Evolutionary conservation across 768 basidiomycete genomes (phyloP).

Genomic region (Panaeolus cyanescens): DNA sequence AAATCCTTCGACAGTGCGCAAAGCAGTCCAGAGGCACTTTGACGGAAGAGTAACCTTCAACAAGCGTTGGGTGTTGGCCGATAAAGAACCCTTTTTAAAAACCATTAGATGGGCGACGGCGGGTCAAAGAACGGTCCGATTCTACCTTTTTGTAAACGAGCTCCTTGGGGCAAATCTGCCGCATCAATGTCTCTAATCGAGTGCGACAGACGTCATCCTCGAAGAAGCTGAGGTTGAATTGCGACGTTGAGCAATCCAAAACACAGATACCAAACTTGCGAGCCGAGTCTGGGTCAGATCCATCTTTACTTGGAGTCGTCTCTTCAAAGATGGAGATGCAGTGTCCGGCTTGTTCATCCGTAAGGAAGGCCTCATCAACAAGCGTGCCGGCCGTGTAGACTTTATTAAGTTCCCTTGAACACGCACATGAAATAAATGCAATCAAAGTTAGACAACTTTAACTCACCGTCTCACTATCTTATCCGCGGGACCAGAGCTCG

Average conservation of each 20-base stretch:
- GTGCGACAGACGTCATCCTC: slow-evolving; percentile 93
- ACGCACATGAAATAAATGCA: background rate
- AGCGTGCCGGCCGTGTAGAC: slow-evolving; percentile 97
- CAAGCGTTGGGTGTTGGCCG: slow-evolving; percentile 79
- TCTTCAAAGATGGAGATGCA: slow-evolving; percentile 87
- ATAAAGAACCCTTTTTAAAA: slow-evolving; percentile 81
- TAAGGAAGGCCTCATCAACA: slow-evolving; percentile 85
- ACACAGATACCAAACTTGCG: slow-evolving; percentile 87
- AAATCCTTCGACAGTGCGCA: slow-evolving; percentile 84
- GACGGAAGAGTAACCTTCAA: slow-evolving; percentile 80
- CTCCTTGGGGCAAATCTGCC: slow-evolving; percentile 91
- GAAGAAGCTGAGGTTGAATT: slow-evolving; percentile 89
- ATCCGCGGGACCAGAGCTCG: slow-evolving; percentile 54
- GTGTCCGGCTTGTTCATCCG: slow-evolving; percentile 93
- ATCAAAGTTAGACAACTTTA: background rate
- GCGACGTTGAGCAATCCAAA: slow-evolving; percentile 92
- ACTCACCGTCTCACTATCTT: slow-evolving; percentile 85
- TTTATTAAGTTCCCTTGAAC: slow-evolving; percentile 81
- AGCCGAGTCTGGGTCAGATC: slow-evolving; percentile 28
- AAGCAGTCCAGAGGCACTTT: slow-evolving; percentile 85
- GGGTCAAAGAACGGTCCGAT: background rate
- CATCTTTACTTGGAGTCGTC: slow-evolving; percentile 37
- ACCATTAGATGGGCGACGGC: background rate
- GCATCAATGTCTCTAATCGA: slow-evolving; percentile 88
- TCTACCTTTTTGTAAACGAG: slow-evolving; percentile 85